Percentiles rank a stretch among this genome's conserved stretches.
Conservation (phyloP, 805 yeast species). For the Ogataea philodendri region DNA sequence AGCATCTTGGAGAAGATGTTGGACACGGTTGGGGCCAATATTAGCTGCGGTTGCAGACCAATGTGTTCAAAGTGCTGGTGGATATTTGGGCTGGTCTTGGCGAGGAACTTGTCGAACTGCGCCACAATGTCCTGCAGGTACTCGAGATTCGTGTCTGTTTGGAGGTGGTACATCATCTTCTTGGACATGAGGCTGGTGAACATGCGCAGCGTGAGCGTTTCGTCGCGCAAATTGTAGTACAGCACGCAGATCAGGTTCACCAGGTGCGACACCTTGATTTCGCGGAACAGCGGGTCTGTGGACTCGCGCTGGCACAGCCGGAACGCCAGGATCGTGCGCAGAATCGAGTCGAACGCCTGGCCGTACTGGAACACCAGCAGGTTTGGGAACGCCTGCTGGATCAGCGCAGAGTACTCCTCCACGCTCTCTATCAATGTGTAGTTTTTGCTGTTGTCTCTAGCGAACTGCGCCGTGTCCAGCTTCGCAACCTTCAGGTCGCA, state of each 20-base stretch:
- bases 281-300: conserved; percentile 7
- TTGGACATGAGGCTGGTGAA: conserved; percentile 28
- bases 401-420: conserved; percentile 23
- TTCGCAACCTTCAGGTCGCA: conserved; percentile 30
- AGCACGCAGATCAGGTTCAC: conserved; percentile 30
- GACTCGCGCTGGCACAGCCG: conserved; percentile 17
- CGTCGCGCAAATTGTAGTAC: conserved; percentile 26
- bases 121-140: conserved; percentile 39
- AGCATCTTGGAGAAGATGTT: conserved; percentile 46
- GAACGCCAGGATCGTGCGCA: conserved; percentile 25
- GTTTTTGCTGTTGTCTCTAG: conserved; percentile 12
- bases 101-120: conserved; percentile 49
- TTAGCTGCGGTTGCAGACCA: conserved; percentile 40
- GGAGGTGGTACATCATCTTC: conserved; percentile 27
- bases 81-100: conserved; percentile 43
- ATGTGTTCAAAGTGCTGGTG: conserved; percentile 48
- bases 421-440: conserved; percentile 20
- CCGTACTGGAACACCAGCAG: conserved; percentile 32
- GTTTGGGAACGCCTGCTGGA: conserved; percentile 31
- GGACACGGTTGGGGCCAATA: conserved; percentile 43
- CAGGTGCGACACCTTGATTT: conserved; percentile 15
- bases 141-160: conserved; percentile 11
- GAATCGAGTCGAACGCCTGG: conserved; percentile 28
- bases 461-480: conserved; percentile 11
- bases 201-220: conserved; percentile 24